Percentiles rank a stretch among this genome's conserved stretches.
Conservation (phyloP, 2,329 filamentous ascomycete species). For the Stemphylium beticola region DNA sequence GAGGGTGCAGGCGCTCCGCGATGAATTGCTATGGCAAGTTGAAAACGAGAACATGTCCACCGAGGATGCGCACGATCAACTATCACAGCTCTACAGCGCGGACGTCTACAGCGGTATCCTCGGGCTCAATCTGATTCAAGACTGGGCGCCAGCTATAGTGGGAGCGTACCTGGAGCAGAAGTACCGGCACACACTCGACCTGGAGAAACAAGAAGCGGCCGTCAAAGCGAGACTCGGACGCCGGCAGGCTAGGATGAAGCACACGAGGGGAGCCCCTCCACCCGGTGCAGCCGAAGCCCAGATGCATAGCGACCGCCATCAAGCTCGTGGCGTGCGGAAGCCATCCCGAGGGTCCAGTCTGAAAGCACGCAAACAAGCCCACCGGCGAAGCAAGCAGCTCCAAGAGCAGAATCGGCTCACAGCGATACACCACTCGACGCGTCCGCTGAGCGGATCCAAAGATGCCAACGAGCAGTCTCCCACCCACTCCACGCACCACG, state of each 20-base stretch:
- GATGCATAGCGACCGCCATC: neutral
- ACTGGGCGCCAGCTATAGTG: conserved; percentile 36
- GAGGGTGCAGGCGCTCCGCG: conserved; percentile 23
- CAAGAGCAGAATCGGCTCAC: neutral
- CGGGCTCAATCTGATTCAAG: conserved; percentile 31
- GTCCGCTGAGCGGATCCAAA: neutral
- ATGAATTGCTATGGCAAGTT: conserved; percentile 22
- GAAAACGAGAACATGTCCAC: conserved; percentile 15
- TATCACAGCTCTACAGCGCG: conserved; percentile 24
- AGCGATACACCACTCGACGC: neutral
- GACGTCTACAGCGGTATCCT: conserved; percentile 16
- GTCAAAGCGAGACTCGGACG: conserved; percentile 8
- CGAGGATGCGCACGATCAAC: conserved; percentile 18
- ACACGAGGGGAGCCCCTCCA: neutral
- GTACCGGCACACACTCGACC: conserved; percentile 30
- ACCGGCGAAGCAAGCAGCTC: no score
- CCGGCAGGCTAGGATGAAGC: conserved; percentile 10
- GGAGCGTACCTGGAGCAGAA: conserved; percentile 34
- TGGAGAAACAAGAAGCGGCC: conserved; percentile 26
- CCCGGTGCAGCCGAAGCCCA: no score
- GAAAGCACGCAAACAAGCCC: no score
- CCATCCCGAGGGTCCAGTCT: neutral
- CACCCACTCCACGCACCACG: neutral
- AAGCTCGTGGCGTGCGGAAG: neutral
- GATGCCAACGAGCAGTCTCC: neutral